These are phyloP conservation scores for Thielaviopsis musarum DNA, from an alignment of 2,329 filamentous ascomycete species.

Conservation along the genomic window DNA sequence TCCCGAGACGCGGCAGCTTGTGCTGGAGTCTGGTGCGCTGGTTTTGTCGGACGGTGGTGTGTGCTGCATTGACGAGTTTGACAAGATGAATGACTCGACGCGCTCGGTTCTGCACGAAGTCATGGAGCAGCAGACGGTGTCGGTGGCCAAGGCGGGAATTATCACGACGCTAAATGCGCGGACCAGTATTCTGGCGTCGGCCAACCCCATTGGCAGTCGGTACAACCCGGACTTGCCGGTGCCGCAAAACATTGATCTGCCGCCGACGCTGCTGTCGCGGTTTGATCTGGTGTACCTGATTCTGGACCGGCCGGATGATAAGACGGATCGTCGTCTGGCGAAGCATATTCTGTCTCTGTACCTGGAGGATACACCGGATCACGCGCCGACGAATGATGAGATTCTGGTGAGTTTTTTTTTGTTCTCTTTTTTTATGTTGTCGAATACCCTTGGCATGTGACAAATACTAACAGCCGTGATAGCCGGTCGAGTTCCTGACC, in stretches of 20 bases:
- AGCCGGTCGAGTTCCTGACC: constrained; percentile 91
- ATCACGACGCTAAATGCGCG: constrained; percentile 92
- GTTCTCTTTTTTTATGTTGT: not conserved
- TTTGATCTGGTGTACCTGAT: constrained; percentile 97
- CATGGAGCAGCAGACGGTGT: constrained; percentile 78
- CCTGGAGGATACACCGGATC: constrained; percentile 82
- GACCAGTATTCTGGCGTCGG: constrained; percentile 88
- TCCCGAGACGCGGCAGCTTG: constrained; percentile 62
- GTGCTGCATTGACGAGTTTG: constrained; percentile 73
- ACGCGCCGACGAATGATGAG: constrained; percentile 55
- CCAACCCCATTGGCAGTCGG: constrained; percentile 93
- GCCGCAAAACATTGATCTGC: constrained; percentile 94
- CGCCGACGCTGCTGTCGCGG: constrained; percentile 82
- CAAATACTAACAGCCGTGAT: constrained; percentile 4
- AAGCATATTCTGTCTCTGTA: constrained; percentile 94
- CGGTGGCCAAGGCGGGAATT: constrained; percentile 80
- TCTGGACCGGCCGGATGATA: constrained; percentile 83
- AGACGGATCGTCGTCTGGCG: constrained; percentile 71
- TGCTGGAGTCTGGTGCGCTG: constrained; percentile 63
- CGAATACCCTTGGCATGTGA: not conserved
- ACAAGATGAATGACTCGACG: constrained; percentile 70
- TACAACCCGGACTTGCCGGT: constrained; percentile 95
- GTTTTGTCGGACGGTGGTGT: constrained; percentile 69
- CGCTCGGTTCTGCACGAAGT: constrained; percentile 73
- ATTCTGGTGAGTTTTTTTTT: constrained; percentile 48